These are phyloP conservation scores for Pseudophaeomoniella oleicola DNA, from an alignment of 2,329 filamentous ascomycete genomes.

Conservation along the genomic window DNA sequence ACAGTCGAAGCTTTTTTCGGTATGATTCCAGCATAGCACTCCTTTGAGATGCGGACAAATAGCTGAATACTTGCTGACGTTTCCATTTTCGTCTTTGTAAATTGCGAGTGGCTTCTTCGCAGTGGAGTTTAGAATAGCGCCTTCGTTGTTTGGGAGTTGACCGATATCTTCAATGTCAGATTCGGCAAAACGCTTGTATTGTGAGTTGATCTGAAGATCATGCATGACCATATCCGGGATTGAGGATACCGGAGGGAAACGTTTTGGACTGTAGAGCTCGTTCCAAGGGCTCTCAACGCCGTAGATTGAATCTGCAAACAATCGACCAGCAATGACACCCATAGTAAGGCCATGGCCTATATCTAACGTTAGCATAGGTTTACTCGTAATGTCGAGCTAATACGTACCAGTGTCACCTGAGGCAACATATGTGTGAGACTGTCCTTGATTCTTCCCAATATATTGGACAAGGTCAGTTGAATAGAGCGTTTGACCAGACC, in stretches of 20 bases:
- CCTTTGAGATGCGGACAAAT: too few species aligned
- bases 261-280: constrained; percentile 34
- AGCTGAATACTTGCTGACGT: constrained; percentile 32
- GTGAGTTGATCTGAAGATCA: constrained; percentile 39
- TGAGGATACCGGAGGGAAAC: constrained; percentile 27
- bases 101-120: constrained; percentile 35
- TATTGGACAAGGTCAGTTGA: constrained; percentile 40
- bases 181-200: constrained; percentile 40
- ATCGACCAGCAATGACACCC: constrained; percentile 35
- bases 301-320: constrained; percentile 41
- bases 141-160: constrained; percentile 33
- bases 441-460: constrained; percentile 40
- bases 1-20: too few species aligned
- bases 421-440: constrained; percentile 36
- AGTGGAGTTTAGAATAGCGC: constrained; percentile 37
- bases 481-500: constrained; percentile 44
- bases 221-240: constrained; percentile 32
- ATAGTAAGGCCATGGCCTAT: constrained; percentile 44
- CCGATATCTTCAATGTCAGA: constrained; percentile 43
- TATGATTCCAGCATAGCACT: too few species aligned
- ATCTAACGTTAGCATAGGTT: too few species aligned
- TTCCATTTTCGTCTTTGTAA: constrained; percentile 40
- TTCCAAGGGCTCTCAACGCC: constrained; percentile 35
- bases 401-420: constrained; percentile 45
- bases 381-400: too few species aligned